Evolutionary conservation across 495 filamentous ascomycete species (phyloP), one percentile per base, ranked within the genome.

Genomic region (Aspergillus incahuasiensis): DNA sequence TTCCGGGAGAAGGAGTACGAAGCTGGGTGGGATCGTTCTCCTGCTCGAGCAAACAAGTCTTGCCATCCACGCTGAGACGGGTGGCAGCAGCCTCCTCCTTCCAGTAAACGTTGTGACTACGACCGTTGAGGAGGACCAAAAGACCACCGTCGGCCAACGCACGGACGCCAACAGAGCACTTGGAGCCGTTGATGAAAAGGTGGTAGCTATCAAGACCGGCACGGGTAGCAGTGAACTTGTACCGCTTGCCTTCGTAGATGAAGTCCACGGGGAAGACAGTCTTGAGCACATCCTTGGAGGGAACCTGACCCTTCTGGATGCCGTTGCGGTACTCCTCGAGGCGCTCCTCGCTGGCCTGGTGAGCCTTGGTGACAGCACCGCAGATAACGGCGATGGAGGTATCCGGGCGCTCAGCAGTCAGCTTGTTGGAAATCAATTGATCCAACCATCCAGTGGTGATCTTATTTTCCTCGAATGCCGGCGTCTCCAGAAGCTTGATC

Each of bases 361-460:
- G 92, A 1, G 92, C 92, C 71, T 94, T 96, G 58, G 89, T 92
- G 52, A 97, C 88, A 52, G 94, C 95, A 76, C 94, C 94, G 64
- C 89, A 95, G 47, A 96, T 84, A 25, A 97, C 86, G 13, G 94
- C 94, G 21, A 97, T 75, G 65, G 88, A 92, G 18, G 89, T 84
- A 61, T 99, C 92, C 0, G 94, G 94, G 32, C 95, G 85, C 80
- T 99, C 94, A 15, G 91, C 92, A 43, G 95, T 99, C 67, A 99
- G 77, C 74, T 94, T 96, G 68, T 96, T 97, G 44, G 92, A 88
- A 65, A 99, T 99, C 32, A 99, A 83, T 79, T 99, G 92, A 66
- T 99, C 94, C 13, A 99, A 82, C 94, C 94, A 99, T 57, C 92
- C 95, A 19, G 94, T 99, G 9, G 94, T 97, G 71, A 99, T 99